Percentiles rank a stretch among this genome's conserved stretches.
phyloP scores from a whole-genome alignment of 495 filamentous ascomycete species.

The Podospora pseudoanserina region DNA sequence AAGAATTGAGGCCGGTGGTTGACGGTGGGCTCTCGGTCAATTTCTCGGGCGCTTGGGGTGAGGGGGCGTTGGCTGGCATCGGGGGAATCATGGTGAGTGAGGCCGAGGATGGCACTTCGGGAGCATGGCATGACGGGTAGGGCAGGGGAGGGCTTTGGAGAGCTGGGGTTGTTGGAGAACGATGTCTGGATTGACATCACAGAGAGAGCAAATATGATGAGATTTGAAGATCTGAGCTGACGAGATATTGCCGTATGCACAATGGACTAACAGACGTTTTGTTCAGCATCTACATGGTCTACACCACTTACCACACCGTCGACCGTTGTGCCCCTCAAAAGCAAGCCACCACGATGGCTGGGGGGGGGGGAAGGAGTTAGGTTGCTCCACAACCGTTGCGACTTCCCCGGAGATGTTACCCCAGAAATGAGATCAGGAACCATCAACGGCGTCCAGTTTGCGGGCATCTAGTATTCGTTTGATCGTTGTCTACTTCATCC shows the following conservation, averaged over 20 bases:
- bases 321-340: too few relatives aligned
- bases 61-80: background rate
- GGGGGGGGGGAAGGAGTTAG: background rate
- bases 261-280: too few relatives aligned
- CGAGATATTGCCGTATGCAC: too few relatives aligned
- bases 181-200: background rate
- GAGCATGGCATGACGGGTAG: background rate
- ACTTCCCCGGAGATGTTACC: constrained; percentile 9
- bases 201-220: background rate
- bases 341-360: background rate
- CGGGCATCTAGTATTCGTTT: too few relatives aligned
- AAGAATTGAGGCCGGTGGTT: background rate
- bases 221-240: too few relatives aligned
- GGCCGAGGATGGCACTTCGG: constrained; percentile 2
- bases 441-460: background rate
- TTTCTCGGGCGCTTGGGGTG: constrained; percentile 11
- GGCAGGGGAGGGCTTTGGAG: background rate
- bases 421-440: background rate
- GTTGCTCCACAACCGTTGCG: constrained; percentile 1
- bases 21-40: constrained; percentile 7
- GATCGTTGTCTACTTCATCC: too few relatives aligned
- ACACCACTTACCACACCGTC: too few relatives aligned
- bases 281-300: too few relatives aligned
- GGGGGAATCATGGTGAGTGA: constrained; percentile 9
- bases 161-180: background rate